Base-by-base conservation (phyloP, 495 filamentous ascomycete species). In the Tuber microsphaerosporum region DNA sequence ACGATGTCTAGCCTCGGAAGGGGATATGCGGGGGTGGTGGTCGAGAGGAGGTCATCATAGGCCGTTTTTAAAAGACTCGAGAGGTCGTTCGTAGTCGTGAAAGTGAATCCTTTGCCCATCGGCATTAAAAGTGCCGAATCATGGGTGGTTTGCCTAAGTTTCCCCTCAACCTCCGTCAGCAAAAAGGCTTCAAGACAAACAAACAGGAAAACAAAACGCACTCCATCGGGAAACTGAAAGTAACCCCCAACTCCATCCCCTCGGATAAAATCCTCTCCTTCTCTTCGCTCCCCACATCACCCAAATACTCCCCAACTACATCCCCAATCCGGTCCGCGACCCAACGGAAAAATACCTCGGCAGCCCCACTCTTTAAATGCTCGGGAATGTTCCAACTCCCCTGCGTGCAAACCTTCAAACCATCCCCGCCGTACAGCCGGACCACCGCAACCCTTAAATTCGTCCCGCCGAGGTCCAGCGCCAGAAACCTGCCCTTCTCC, bases 61-160 rank as follows among this genome's bases (percentile, higher is more conserved):
- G 92, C 92, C 61, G 85, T 84, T 2, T 89, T 81, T 19, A 96
- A 86, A 75, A 92, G 90, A 26, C 88, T 87, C 16, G 88, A 90
- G 20, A 96, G 88, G 77, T 94, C 89, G 39, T 93, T 86, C 61
- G 91, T 88, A 2, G 89, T 89, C 0, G 88, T 90, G 69, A 94
- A 91, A 43, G 91, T 89, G 77, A 94, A 96, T 37, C 93, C 93
- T 84, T 96, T 94, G 43, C 93, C 93, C 92, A 94, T 94, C 9
- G 91, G 88, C 91, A 93, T 93, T 56, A 96, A 84, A 8, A 89
- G 91, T 16, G 93, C 93, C 75, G 93, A 89, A 22, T 91, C 86
- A 70, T 94, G 85, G 37, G 91, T 90, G 74, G 88, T 87, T 86
- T 96, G 93, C 81, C 92, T 94, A 76, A 9, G 39, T 19, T 69